Base-by-base conservation (phyloP, 805 yeast genomes). In the Yamadazyma nakazawae region DNA sequence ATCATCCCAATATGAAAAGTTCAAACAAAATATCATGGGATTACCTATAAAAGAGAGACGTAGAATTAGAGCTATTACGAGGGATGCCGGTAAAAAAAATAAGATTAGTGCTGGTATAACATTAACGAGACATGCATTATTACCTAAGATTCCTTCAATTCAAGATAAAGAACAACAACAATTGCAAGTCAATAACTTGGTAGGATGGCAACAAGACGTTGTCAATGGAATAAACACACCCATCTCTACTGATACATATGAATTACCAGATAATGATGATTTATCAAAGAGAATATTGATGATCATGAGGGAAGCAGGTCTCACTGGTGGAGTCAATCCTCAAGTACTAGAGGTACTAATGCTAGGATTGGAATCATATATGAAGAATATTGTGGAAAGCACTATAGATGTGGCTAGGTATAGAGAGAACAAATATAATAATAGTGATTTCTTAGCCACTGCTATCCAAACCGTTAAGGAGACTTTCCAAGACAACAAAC, bases 121-220 rank as follows among this genome's bases (percentile, higher is more conserved):
- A 1, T 75, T 83, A 58, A 83, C 88, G 1, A 74, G 92, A 61
- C 85, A 85, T 57, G 79, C 88, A 0, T 67, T 82, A 59, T 73
- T 85, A 42, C 97, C 98, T 1, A 87, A 86, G 57, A 82, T 92
- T 18, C 99, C 99, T 3, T 81, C 84, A 60, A 82, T 79, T 34
- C 78, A 76, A 46, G 79, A 72, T 45, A 68, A 65, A 47, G 75
- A 67, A 45, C 73, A 72, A 50, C 76, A 68, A 51, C 76, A 64
- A 49, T 54, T 64, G 41, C 75, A 69, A 45, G 75, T 70, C 25
- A 71, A 69, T 45, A 80, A 79, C 54, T 77, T 88, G 30, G 77
- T 82, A 26, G 85, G 85, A 55, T 90, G 97, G 92, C 88, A 95
- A 18, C 96, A 91, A 63, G 98, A 94, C 60, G 88, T 94, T 14